phyloP scores from a whole-genome alignment of 768 basidiomycete genomes.

The Sutorius australiensis region DNA sequence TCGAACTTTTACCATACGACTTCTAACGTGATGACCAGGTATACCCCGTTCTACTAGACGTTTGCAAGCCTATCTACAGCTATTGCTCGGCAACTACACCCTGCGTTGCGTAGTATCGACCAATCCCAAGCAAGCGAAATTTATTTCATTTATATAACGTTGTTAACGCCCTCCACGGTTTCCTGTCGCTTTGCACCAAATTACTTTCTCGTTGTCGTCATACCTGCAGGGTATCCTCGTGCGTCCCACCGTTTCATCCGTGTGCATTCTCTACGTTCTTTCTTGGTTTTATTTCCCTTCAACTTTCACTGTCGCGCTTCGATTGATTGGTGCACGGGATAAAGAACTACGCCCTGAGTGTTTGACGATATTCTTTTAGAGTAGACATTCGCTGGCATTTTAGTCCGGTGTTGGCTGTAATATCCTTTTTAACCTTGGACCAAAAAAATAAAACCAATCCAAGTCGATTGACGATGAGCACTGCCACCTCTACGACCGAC shows the following conservation, averaged over 20 bases:
- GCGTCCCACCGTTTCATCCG: slow-evolving; percentile 10
- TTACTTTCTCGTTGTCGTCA: slow-evolving; percentile 15
- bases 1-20: slow-evolving; percentile 32
- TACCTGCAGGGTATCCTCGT: slow-evolving; percentile 17
- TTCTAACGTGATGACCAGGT: slow-evolving; percentile 32
- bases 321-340: slow-evolving; percentile 16
- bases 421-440: slow-evolving; percentile 17
- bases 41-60: slow-evolving; percentile 34
- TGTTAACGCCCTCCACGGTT: slow-evolving; percentile 27
- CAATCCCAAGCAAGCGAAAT: slow-evolving; percentile 29
- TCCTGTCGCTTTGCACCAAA: slow-evolving; percentile 23
- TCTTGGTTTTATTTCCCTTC: slow-evolving; percentile 22
- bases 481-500: slow-evolving; percentile 18
- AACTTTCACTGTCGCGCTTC: slow-evolving; percentile 3
- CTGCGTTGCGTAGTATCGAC: slow-evolving; percentile 22
- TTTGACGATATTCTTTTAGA: slow-evolving; percentile 22
- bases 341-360: slow-evolving; percentile 11
- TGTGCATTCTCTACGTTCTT: slow-evolving; percentile 20
- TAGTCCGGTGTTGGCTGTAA: slow-evolving; percentile 31
- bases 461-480: slow-evolving; percentile 12
- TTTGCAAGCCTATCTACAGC: slow-evolving; percentile 31
- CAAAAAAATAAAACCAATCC: slow-evolving; percentile 8
- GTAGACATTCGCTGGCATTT: slow-evolving; percentile 27
- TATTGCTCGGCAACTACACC: slow-evolving; percentile 30
- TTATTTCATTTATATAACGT: slow-evolving; percentile 36